A percentile compares a stretch with the other conserved stretches of the same genome.
These are phyloP conservation scores for Diaporthe citrichinensis DNA, from an alignment of 2,329 filamentous ascomycete species.

Conservation along the genomic window DNA sequence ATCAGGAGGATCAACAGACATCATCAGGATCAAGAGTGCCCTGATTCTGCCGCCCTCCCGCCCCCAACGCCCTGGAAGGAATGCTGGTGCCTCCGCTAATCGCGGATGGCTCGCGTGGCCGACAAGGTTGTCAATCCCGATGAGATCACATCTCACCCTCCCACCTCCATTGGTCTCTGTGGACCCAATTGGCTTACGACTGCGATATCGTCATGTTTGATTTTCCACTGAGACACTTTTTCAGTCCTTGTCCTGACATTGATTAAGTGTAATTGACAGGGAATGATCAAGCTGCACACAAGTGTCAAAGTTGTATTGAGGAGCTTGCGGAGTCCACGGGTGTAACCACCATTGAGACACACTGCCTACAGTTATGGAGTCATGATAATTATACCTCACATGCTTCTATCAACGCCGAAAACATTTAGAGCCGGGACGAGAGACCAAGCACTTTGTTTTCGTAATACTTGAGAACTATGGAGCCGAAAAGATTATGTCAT, in stretches of 20 bases:
- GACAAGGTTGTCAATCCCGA: conserved; percentile 20
- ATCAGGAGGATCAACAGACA: not conserved
- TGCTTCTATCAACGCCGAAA: not conserved
- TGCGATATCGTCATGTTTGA: not conserved
- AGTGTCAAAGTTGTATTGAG: not conserved
- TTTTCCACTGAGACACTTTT: not conserved
- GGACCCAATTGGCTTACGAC: not conserved
- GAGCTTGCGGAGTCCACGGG: not conserved
- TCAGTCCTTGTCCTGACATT: not conserved
- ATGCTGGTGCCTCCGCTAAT: not conserved
- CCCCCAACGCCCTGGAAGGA: not conserved
- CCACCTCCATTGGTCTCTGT: not conserved
- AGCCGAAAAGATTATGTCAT: not conserved
- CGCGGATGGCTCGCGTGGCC: conserved; percentile 8
- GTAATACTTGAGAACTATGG: not conserved
- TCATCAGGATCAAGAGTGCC: conserved; percentile 8
- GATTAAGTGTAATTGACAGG: not conserved
- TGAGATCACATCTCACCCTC: conserved; percentile 6
- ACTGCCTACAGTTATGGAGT: not conserved
- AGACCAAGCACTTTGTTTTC: not conserved
- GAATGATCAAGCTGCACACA: not conserved
- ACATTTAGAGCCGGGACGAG: not conserved
- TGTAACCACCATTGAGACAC: not conserved
- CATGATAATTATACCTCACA: rapidly evolving
- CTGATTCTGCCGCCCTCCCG: conserved; percentile 8